Base-by-base conservation (phyloP, 2,329 filamentous ascomycete species). In the Cyphellophora attinorum region DNA sequence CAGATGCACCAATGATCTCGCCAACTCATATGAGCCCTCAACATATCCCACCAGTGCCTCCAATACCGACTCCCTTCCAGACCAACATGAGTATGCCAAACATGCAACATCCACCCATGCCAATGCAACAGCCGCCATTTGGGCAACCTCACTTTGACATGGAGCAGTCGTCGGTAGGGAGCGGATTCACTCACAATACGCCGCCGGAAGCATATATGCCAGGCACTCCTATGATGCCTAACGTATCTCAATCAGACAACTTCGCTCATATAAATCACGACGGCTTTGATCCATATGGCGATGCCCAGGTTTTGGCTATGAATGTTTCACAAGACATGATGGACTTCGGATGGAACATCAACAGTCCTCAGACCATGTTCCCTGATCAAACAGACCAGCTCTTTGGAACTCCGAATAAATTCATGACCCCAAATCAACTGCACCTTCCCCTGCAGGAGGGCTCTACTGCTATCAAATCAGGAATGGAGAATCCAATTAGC, bases 271-370 rank as follows among this genome's bases (percentile, higher is more conserved):
- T 48, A 35, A 38, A 44, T n/a, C 42, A 38, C 4, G 33, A 38
- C n/a, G 32, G 36, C 8, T 47, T 46, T 34, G 45, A 50, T 23
- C 39, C 38, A 10, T 40, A 48, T 16, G 31, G 35, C 14, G 44
- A 50, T 34, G 44, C 41, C 32, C 45, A 48, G 19, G 49, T 49
- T 30, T 38, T 50, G 27, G 38, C 40, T 12, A 44, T 50, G 39
- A 43, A 34, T 19, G 36, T 35, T 33, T 34, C 39, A 29, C 16
- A 30, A 13, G 31, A 35, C 29, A 38, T 48, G 35, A 34, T 49
- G 29, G 48, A 49, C 27, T 50, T 50, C 30, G 47, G 49, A 34
- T 27, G 39, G 12, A 33, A 49, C 15, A 45, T 50, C 34, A 49
- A 47, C 37, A 45, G 39, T 21, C 45, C 48, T 23, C 44, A 41